Base-by-base conservation (phyloP, 202 grass and related monocot species). In the Elaeis oleifera region DNA sequence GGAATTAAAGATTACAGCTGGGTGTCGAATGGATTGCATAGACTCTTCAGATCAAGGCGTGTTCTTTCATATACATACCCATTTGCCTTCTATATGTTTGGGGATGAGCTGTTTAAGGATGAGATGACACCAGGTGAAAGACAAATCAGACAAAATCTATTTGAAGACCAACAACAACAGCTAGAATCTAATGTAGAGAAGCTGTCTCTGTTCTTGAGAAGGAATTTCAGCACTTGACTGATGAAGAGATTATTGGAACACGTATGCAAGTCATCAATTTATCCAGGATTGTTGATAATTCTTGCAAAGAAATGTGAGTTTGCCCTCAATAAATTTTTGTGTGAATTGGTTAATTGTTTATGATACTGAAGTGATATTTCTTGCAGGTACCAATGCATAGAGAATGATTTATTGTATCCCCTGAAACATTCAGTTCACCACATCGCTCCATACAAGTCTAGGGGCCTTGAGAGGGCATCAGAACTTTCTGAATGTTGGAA, bases 71-170 rank as follows among this genome's bases (percentile, higher is more conserved):
- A 72, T 6, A 83, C 85, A 6, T 87, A 79, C 73, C 77, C 68
- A 6, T 84, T 90, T 18, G 79, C 90, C 23, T 95, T 79, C 75
- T 84, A 65, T 69, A 84, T 95, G 74, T 95, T 95, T 66, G 85
- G 70, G 24, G 67, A 63, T 53, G 78, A 67, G 8, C 71, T 74
- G 4, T 22, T 50, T 23, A 18, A 59, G 23, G 22, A 2, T 54
- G 62, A 58, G 53, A 50, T 75, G 71, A 6, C 60, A 49, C 25
- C 53, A 3, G 8, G 49, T 51, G 60, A 77, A 19, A 78, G 71
- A 68, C 69, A 62, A 32, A 31, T 26, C 4, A 72, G 16, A 7
- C 75, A 78, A 71, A 18, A 22, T 18, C 71, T 88, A 19, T 89
- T 95, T 56, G 90, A 95, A 36, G 76, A 82, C 71, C 72, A 84